Percentiles rank a stretch among this genome's conserved stretches.
phyloP scores from a whole-genome alignment of 2,329 filamentous ascomycete species.

The Rhinocladiella similis region DNA sequence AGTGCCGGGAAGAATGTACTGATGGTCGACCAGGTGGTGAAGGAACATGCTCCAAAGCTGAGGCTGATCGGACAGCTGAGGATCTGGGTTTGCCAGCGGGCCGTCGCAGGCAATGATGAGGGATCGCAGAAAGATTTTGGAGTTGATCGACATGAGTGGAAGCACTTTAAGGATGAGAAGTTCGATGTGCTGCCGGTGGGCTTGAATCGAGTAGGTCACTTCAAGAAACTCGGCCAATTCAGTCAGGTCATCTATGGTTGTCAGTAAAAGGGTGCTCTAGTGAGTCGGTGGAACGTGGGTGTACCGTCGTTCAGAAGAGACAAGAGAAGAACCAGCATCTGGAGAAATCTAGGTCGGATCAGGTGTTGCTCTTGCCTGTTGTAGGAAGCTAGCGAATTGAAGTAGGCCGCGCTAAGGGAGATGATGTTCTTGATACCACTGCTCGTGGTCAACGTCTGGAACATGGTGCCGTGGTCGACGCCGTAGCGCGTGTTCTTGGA shows the following conservation, averaged over 20 bases:
- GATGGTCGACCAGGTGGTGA: conserved; percentile 17
- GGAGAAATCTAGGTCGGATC: conserved; percentile 30
- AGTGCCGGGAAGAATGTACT: conserved; percentile 30
- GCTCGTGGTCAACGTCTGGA: conserved; percentile 32
- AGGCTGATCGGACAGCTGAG: conserved; percentile 12
- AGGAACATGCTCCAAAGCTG: conserved; percentile 30
- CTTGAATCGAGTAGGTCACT: conserved; percentile 30
- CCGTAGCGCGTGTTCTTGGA: conserved; percentile 33
- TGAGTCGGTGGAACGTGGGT: not conserved
- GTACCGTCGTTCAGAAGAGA: conserved; percentile 33
- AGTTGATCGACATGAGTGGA: conserved; percentile 33
- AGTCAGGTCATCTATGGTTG: conserved; percentile 18
- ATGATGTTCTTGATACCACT: conserved; percentile 33
- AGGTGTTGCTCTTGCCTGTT: conserved; percentile 21
- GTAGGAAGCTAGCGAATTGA: conserved; percentile 25
- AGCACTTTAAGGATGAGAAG: conserved; percentile 33
- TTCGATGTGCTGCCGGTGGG: conserved; percentile 29
- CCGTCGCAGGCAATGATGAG: conserved; percentile 28
- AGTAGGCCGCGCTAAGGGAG: conserved; percentile 28
- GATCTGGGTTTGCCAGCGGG: conserved; percentile 14
- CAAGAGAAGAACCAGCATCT: conserved; percentile 30
- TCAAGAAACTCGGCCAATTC: conserved; percentile 32
- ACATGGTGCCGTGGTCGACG: conserved; percentile 27
- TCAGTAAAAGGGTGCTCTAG: not conserved
- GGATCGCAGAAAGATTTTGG: conserved; percentile 31